Evolutionary conservation across 768 basidiomycete genomes (phyloP), one percentile per base, ranked within the genome.

Genomic region (Pholiota conissans): DNA sequence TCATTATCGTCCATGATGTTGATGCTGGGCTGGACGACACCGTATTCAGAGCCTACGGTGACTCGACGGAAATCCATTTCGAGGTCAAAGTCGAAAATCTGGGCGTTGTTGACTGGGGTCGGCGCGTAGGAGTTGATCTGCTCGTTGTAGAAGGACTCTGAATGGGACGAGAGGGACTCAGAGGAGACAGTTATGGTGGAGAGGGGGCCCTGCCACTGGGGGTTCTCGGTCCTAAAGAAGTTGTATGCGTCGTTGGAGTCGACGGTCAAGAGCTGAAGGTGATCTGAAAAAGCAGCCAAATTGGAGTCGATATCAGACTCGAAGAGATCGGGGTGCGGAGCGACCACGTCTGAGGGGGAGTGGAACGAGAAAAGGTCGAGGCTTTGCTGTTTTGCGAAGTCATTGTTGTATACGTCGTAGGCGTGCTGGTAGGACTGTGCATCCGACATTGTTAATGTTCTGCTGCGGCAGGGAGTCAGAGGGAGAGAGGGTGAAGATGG

Each of bases 261-360:
- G 60, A 89, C 83, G 65, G 83, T 81, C 62, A 85, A 76, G 60
- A 85, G 79, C 69, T 86, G 83, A 55, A 84, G 77, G 66, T 84
- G 79, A 69, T 85, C 80, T 76, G 88, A 84, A 69, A 86, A 82
- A 42, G 81, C 84, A 65, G 84, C 84, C 65, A 90, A 83, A 74
- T 77, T 82, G 30, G 77, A 78, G 73, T 91, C 91, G 66, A 93
- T 82, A 74, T 93, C 91, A 51, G 82, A 82, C 70, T 93, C 91
- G 76, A 93, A 93, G 61, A 85, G 79, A 78, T 92, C 90, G 60
- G 89, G 87, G 67, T 88, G 84, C 42, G 90, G 89, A 52, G 87
- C 89, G 65, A 85, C 78, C 73, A 89, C 81, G 74, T 90, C 89
- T 58, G 83, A 76, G 63, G 84, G 81, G 61, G 82, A 79, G 66